Evolutionary conservation across 805 yeast genomes (phyloP), one percentile per base, ranked within the genome.

Genomic region (Yarrowia deformans): DNA sequence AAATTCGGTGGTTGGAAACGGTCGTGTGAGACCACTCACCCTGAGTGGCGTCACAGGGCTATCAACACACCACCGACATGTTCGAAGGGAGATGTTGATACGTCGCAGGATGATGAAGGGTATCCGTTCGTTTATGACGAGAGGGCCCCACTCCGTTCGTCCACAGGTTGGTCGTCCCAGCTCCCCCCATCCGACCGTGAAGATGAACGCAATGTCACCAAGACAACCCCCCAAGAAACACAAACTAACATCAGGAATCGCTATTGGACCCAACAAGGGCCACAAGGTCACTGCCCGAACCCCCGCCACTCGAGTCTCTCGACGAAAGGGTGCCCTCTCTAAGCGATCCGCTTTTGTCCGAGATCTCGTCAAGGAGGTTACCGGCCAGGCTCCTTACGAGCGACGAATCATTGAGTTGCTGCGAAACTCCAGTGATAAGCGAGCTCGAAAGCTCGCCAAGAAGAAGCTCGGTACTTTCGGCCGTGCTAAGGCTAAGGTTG

Each of bases 371-470:
- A 89, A 89, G 83, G 99, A 95, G 87, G 98, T 95, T 79, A 86
- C 97, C 78, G 99, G 99, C 83, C 88, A 95, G 82, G 97, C 99
- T 76, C 99, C 99, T 85, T 95, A 95, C 85, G 99, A 95, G 88
- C 93, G 97, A 89, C 93, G 99, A 87, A 89, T 95, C 83, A 90
- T 96, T 81, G 99, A 95, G 87, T 89, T 95, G 86, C 88, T 95
- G 90, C 95, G 99, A 90, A 95, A 96, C 88, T 93, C 97, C 83
- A 97, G 97, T 89, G 99, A 95, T 87, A 95, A 95, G 97, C 95
- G 98, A 88, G 99, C 99, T 78, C 91, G 95, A 92, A 95, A 95
- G 93, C 93, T 95, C 82, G 98, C 98, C 77, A 95, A 95, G 95
- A 95, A 91, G 97, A 94, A 79, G 81, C 91, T 95, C 82, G 99